phyloP scores from a whole-genome alignment of 257 asterid species.

The Solanum dulcamara region DNA sequence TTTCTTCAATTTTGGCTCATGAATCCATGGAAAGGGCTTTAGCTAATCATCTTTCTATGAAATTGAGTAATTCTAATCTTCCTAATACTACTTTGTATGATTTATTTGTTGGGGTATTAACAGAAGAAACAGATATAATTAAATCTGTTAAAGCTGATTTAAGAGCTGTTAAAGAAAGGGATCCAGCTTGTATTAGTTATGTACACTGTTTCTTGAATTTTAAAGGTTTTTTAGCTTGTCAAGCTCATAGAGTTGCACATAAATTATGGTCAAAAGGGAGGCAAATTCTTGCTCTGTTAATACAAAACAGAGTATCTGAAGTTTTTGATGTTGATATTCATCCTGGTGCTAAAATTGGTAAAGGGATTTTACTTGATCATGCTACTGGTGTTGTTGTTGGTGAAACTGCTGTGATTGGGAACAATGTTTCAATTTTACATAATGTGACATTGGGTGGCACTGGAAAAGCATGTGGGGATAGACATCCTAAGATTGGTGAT shows the following conservation, averaged over 20 bases:
- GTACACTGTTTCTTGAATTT: constrained; percentile 76
- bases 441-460: constrained; percentile 92
- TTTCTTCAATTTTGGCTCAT: constrained; percentile 41
- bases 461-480: constrained; percentile 63
- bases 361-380: constrained; percentile 84
- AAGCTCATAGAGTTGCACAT: constrained; percentile 69
- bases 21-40: constrained; percentile 57
- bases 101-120: constrained; percentile 34
- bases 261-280: constrained; percentile 57
- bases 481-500: constrained; percentile 83
- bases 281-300: constrained; percentile 46
- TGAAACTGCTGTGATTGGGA: constrained; percentile 80
- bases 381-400: constrained; percentile 86
- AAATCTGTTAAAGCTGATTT: constrained; percentile 42
- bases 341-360: constrained; percentile 77
- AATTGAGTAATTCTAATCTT: constrained; percentile 43
- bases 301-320: constrained; percentile 72
- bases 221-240: constrained; percentile 71
- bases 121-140: constrained; percentile 43
- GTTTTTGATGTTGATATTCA: constrained; percentile 82
- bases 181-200: constrained; percentile 83
- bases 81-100: constrained; percentile 41
- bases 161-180: constrained; percentile 70
- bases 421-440: constrained; percentile 79
- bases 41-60: constrained; percentile 52